These are phyloP conservation scores for Botrytis medusae DNA, from an alignment of 2,329 filamentous ascomycete genomes.

Conservation along the genomic window DNA sequence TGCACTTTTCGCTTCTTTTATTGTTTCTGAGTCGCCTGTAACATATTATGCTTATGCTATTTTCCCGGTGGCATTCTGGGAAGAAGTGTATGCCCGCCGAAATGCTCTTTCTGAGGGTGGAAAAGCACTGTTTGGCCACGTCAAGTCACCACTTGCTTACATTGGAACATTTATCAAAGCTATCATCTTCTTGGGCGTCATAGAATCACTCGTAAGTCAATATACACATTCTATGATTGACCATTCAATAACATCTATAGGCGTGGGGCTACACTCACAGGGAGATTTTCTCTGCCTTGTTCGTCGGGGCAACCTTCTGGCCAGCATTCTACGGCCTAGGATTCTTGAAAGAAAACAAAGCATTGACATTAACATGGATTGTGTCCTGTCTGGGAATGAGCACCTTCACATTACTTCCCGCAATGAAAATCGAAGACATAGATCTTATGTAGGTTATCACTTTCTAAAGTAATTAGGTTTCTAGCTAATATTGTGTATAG, in stretches of 20 bases:
- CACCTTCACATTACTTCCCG: constrained; percentile 83
- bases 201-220: constrained; percentile 70
- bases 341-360: constrained; percentile 67
- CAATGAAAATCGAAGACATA: constrained; percentile 78
- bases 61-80: constrained; percentile 95
- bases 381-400: constrained; percentile 81
- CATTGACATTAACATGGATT: constrained; percentile 70
- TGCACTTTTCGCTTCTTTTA: constrained; percentile 73
- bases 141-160: constrained; percentile 59
- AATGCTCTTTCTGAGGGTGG: constrained; percentile 66
- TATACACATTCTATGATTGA: neutral
- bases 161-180: constrained; percentile 62
- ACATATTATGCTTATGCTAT: constrained; percentile 90
- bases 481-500: constrained; percentile 46
- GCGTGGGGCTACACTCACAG: constrained; percentile 90
- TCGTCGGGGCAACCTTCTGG: constrained; percentile 74
- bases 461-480: neutral
- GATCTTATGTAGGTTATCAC: constrained; percentile 63
- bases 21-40: constrained; percentile 73
- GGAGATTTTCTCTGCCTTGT: constrained; percentile 81
- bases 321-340: constrained; percentile 69
- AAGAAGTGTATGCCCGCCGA: constrained; percentile 82
- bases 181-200: constrained; percentile 67
- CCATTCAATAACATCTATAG: constrained; percentile 45
- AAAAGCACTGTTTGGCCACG: constrained; percentile 66